A percentile compares a stretch with the other conserved stretches of the same genome.
Conservation (phyloP, 257 asterid species). For the Solanum corneliomulleri region DNA sequence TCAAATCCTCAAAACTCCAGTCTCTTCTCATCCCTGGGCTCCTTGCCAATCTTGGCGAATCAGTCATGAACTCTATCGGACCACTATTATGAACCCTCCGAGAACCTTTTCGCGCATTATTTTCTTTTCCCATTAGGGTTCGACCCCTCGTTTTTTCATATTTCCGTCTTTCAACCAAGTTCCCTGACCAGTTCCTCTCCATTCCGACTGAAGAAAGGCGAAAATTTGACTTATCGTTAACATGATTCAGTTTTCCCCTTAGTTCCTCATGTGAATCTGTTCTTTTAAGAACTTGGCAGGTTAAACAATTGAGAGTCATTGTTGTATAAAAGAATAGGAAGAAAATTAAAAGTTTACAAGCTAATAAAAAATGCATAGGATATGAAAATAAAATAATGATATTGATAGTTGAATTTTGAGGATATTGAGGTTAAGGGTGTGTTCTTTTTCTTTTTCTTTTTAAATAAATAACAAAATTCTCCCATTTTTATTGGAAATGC, state of each 20-base stretch:
- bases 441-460: neutral
- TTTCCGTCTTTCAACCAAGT: neutral
- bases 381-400: neutral
- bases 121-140: neutral
- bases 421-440: neutral
- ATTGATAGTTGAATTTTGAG: neutral
- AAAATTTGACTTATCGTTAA: neutral
- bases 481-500: neutral
- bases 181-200: conserved; percentile 26
- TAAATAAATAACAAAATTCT: neutral
- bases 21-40: conserved; percentile 45
- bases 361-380: neutral
- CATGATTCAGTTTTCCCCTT: neutral
- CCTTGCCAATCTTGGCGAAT: conserved; percentile 27
- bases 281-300: neutral
- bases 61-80: conserved; percentile 1
- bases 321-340: neutral
- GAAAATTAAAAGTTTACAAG: neutral
- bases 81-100: conserved; percentile 7
- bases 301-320: conserved; percentile 18
- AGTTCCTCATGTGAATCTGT: conserved; percentile 4
- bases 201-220: neutral
- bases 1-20: conserved; percentile 41
- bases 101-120: neutral
- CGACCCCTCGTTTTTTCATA: neutral